Base-by-base conservation (phyloP, 2,329 filamentous ascomycete species). In the Huntiella omanensis region DNA sequence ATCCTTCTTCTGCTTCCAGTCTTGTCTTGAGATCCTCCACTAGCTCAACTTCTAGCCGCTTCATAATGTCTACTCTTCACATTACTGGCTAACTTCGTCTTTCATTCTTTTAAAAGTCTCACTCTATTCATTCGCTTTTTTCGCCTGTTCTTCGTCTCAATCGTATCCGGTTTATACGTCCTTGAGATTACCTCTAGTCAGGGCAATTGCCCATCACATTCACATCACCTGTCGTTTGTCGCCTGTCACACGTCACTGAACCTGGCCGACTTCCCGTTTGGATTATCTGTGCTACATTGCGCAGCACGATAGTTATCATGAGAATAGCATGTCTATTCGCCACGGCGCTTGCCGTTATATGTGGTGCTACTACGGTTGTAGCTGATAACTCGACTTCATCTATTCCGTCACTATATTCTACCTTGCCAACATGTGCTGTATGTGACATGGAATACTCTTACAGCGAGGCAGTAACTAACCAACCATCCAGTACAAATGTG, bases 401-500 rank as follows among this genome's bases (percentile, higher is more conserved):
- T n/a, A 19, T 34, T 10, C 7, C 40, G 15, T 35, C 3, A 12
- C n/a, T 11, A 8, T 12, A 10, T 16, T 44, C 22, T 34, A 43
- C 17, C 43, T 52, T 60, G 40, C 59, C 59, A 0, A n/a, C 50
- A 5, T 61, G 59, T 53, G 59, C 59, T 35, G 59, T 61, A 52
- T 39, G 59, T 53, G 8, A 16, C 22, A 22, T 4, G 5, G 6
- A 6, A n/a, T 6, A 1, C 15, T 35, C 17, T 4, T 10, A 2
- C 19, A n/a, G 2, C 28, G 37, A 48, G 50, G 4, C 22, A 33
- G 1, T 3, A 4, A 1, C n/a, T 35, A 38, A 46, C 12, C 12
- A 12, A 16, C 11, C n/a, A 11, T 15, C 13, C 36, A 61, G 59
- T 42, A 48, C 12, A 37, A 48, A 44, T 62, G 60, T 19, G 52